Conservation (phyloP, 1,139 yeast genomes). For the Hansenula lynferdii region DNA sequence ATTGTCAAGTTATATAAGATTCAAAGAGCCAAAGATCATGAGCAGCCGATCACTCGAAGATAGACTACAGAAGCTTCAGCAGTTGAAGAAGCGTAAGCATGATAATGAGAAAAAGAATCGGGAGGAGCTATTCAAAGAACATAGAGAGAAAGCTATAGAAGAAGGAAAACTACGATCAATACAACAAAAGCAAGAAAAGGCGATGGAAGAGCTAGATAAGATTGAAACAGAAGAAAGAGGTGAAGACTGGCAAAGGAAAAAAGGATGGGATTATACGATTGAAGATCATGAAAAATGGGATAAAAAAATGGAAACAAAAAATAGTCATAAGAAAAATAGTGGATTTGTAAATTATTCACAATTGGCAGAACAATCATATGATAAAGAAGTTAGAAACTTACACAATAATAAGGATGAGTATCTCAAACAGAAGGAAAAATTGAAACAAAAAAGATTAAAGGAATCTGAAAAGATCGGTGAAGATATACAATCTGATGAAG, state of each 20-base stretch:
- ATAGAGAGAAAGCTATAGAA: slow-evolving; percentile 30
- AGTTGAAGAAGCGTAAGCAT: slow-evolving; percentile 24
- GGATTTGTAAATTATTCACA: slow-evolving; percentile 31
- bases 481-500: slow-evolving; percentile 9
- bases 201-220: slow-evolving; percentile 35
- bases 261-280: slow-evolving; percentile 59
- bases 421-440: slow-evolving; percentile 27
- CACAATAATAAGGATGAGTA: slow-evolving; percentile 35
- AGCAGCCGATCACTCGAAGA: slow-evolving; percentile 5
- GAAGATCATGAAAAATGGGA: slow-evolving; percentile 71
- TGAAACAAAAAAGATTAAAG: slow-evolving; percentile 17
- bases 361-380: slow-evolving; percentile 41
- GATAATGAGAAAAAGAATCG: slow-evolving; percentile 33
- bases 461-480: slow-evolving; percentile 16
- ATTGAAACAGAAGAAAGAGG: slow-evolving; percentile 34
- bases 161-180: slow-evolving; percentile 24
- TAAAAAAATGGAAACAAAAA: slow-evolving; percentile 30
- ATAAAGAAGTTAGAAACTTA: slow-evolving; percentile 23
- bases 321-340: slow-evolving; percentile 14
- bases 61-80: slow-evolving; percentile 22
- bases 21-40: slow-evolving; percentile 1
- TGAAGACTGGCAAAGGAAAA: slow-evolving; percentile 35
- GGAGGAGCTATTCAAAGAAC: slow-evolving; percentile 36
- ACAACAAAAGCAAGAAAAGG: slow-evolving; percentile 30
- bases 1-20: too few relatives aligned